These are phyloP conservation scores for Scleroderma citrinum DNA, from an alignment of 768 basidiomycete genomes.

Conservation along the genomic window DNA sequence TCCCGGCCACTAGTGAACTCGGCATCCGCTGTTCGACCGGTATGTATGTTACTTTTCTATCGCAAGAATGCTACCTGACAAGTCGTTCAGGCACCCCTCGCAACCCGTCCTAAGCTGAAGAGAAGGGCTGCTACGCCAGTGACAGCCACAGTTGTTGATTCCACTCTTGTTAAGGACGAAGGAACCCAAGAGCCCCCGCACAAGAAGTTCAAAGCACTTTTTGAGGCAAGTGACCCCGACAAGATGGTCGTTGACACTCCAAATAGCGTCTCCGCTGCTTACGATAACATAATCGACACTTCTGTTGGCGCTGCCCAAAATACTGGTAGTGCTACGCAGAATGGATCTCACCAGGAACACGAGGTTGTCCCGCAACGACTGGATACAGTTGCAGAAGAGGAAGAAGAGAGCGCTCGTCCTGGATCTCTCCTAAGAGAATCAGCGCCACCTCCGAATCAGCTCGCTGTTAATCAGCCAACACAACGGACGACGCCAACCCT, in stretches of 20 bases:
- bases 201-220: conserved; percentile 68
- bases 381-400: conserved; percentile 48
- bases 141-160: conserved; percentile 14
- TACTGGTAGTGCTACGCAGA: conserved; percentile 25
- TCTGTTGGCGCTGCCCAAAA: conserved; percentile 10
- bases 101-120: conserved; percentile 44
- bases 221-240: conserved; percentile 58
- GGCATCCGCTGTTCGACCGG: conserved; percentile 21
- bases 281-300: conserved; percentile 6
- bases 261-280: conserved; percentile 8
- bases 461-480: neutral
- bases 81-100: conserved; percentile 33
- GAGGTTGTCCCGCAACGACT: conserved; percentile 11
- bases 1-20: conserved; percentile 1
- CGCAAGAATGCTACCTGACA: neutral
- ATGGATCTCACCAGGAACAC: conserved; percentile 4
- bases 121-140: conserved; percentile 41
- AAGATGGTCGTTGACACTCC: conserved; percentile 26
- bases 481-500: neutral
- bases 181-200: conserved; percentile 43
- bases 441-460: neutral
- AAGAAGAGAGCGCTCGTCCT: conserved; percentile 37
- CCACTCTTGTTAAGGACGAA: conserved; percentile 11
- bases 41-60: conserved; percentile 5
- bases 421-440: neutral